Base-by-base conservation (phyloP, 768 basidiomycete species). In the Gautieria morchelliformis region DNA sequence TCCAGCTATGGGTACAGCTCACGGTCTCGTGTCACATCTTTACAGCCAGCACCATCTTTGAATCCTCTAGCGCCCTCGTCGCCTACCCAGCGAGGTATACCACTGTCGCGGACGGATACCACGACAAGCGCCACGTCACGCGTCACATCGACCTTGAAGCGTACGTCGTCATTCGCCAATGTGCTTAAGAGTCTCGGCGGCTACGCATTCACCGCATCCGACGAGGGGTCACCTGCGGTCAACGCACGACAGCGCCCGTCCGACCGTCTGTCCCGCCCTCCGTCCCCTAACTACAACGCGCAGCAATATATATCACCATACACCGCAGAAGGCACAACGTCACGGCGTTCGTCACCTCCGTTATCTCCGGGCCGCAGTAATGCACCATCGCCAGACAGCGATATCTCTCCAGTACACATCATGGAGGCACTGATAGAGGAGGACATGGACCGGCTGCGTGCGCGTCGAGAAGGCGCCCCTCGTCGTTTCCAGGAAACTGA, bases 401-500 rank as follows among this genome's bases (percentile, higher is more conserved):
- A 83, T 53, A 92, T 87, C 65, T 65, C 77, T 40, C 82, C 91
- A 2, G 85, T 82, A 12, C 79, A 89, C 63, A 89, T 93, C 20
- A 89, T 96, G 74, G 87, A 91, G 60, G 87, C 87, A 0, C 73
- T 98, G 30, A 89, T 93, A 68, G 90, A 92, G 64, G 93, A 95
- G 65, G 95, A 98, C 64, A 90, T 95, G 87, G 91, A 95, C 59
- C 81, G 95, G 4, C 66, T 97, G 39, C 75, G 85, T 20, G 85
- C 89, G 33, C 79, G 91, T 22, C 74, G 87, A 61, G 75, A 74
- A 40, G 62, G 71, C 1, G 61, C 67, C 22, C 56, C 63, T 76
- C 22, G 73, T 76, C 17, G 67, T 81, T 52, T 77, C 78, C 24
- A 89, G 87, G 64, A 86, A 87, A 0, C 32, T 33, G 39, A 8